Percentiles rank a stretch among this genome's conserved stretches.
phyloP scores from a whole-genome alignment of 176 grass and related monocot species.

The Cenchrus fungigraminus region DNA sequence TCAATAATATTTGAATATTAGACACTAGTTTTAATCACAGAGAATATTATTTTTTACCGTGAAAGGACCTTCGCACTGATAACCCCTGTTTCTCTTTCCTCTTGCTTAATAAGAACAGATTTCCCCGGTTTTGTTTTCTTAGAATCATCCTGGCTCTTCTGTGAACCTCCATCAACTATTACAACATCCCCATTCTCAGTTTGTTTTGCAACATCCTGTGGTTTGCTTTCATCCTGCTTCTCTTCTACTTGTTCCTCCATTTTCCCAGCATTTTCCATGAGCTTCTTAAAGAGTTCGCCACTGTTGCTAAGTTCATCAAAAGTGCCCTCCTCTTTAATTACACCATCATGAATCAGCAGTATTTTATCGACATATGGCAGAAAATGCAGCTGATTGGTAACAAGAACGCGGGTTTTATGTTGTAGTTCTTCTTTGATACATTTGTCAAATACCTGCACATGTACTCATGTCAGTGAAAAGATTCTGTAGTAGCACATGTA shows the following conservation, averaged over 20 bases:
- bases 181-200: conserved; percentile 56
- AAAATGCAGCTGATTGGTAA: conserved; percentile 99
- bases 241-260: conserved; percentile 98
- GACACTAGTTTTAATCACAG: neutral
- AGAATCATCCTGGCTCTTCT: conserved; percentile 56
- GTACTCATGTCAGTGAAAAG: conserved; percentile 32
- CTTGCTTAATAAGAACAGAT: conserved; percentile 95
- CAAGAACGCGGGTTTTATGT: conserved; percentile 91
- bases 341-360: conserved; percentile 88
- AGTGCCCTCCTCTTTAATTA: conserved; percentile 92
- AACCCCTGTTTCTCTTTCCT: conserved; percentile 98
- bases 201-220: conserved; percentile 46
- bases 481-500: neutral
- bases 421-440: conserved; percentile 93
- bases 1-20: conserved; percentile 14
- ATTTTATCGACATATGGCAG: conserved; percentile 94
- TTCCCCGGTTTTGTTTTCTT: conserved; percentile 80
- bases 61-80: conserved; percentile 86
- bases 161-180: conserved; percentile 42
- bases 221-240: conserved; percentile 62
- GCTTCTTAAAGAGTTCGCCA: conserved; percentile 84
- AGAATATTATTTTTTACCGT: conserved; percentile 59
- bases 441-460: conserved; percentile 93
- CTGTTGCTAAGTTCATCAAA: conserved; percentile 93
- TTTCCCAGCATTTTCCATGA: conserved; percentile 99